Evolutionary conservation across 176 grass and related monocot species (phyloP).

Genomic region (Oryza coarctata): DNA sequence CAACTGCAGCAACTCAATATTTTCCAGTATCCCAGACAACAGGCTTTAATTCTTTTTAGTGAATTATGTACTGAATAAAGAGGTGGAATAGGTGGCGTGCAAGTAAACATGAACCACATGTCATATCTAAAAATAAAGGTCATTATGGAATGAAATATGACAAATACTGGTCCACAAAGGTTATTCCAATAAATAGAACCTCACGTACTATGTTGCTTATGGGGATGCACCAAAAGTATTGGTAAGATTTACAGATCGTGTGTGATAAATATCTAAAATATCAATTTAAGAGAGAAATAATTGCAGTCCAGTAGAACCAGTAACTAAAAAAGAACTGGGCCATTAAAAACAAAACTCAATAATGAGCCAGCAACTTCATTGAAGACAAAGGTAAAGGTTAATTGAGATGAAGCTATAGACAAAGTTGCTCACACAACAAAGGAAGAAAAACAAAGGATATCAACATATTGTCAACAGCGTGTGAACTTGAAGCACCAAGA

Average conservation of each 20-base stretch:
- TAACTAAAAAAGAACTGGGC: not conserved
- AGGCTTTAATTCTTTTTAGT: not conserved
- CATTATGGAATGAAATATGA: not conserved
- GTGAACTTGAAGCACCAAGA: slow-evolving; percentile 23
- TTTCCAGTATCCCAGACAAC: not conserved
- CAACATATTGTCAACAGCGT: slow-evolving; percentile 10
- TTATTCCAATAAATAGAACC: slow-evolving; percentile 4
- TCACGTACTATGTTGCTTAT: not conserved
- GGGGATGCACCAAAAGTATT: not conserved
- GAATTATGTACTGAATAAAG: not conserved
- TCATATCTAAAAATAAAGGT: not conserved
- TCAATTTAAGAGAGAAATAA: slow-evolving; percentile 5
- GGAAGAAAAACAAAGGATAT: slow-evolving; percentile 9
- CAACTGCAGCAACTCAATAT: not conserved
- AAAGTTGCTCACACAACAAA: slow-evolving; percentile 7
- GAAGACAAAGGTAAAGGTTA: not conserved
- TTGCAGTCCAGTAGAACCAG: not conserved
- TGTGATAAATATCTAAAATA: not conserved
- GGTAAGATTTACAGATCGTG: not conserved
- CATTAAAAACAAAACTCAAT: slow-evolving; percentile 10
- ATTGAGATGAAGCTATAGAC: not conserved
- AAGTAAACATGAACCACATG: not conserved
- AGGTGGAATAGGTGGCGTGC: not conserved
- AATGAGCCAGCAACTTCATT: not conserved
- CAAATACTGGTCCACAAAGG: not conserved